These are phyloP conservation scores for Botrytis galanthina DNA, from an alignment of 2,329 filamentous ascomycete species.

Conservation along the genomic window DNA sequence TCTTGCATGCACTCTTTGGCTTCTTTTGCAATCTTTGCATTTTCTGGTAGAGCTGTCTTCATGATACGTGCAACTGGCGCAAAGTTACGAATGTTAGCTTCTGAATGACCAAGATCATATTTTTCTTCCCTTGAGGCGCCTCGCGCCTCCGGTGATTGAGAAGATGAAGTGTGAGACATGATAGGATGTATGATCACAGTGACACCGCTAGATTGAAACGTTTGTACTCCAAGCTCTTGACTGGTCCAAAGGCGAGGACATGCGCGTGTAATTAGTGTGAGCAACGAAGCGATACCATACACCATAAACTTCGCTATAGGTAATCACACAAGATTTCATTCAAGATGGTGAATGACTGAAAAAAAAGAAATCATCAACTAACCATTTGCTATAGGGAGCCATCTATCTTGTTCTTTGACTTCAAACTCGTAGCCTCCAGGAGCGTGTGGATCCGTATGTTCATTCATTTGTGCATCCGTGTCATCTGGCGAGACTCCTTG, in stretches of 20 bases:
- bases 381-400: conserved; percentile 99
- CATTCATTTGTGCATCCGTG: conserved; percentile 88
- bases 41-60: conserved; percentile 96
- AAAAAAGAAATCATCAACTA: conserved; percentile 51
- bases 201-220: conserved; percentile 35
- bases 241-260: conserved; percentile 35
- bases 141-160: conserved; percentile 48
- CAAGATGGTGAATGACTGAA: conserved; percentile 40
- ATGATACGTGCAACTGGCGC: conserved; percentile 97
- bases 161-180: conserved; percentile 61
- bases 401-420: conserved; percentile 99
- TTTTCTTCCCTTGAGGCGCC: conserved; percentile 43
- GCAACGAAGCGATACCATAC: conserved; percentile 51
- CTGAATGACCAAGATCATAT: conserved; percentile 43
- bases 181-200: conserved; percentile 38
- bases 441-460: conserved; percentile 39
- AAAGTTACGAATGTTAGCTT: conserved; percentile 95
- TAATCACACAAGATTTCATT: conserved; percentile 54
- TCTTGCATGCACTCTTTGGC: conserved; percentile 99
- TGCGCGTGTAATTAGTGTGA: conserved; percentile 44
- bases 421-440: conserved; percentile 83
- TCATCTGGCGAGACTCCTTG: conserved; percentile 89
- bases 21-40: conserved; percentile 98
- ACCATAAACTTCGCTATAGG: conserved; percentile 35
- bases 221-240: conserved; percentile 36